A percentile compares a stretch with the other conserved stretches of the same genome.
These are phyloP conservation scores for Scutellaria galericulata DNA, from an alignment of 257 asterid species.

Conservation along the genomic window DNA sequence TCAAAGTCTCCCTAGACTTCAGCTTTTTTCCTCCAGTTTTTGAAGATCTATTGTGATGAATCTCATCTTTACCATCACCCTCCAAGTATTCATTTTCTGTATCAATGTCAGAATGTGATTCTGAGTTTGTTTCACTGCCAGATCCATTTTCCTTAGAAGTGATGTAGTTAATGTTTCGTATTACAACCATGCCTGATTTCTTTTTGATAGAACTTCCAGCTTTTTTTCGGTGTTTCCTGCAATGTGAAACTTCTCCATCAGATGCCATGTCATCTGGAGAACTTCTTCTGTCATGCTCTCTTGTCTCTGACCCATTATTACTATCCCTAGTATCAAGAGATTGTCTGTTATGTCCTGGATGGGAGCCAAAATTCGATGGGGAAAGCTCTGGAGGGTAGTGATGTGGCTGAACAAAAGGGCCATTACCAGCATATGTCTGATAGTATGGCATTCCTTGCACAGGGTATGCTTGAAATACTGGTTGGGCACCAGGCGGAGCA, in stretches of 20 bases:
- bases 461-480: constrained; percentile 79
- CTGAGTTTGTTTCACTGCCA: constrained; percentile 48
- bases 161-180: constrained; percentile 56
- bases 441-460: constrained; percentile 92
- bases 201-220: constrained; percentile 50
- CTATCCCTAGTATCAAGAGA: constrained; percentile 56
- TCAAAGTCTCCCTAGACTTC: constrained; percentile 45
- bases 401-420: constrained; percentile 67
- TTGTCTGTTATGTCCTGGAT: constrained; percentile 53
- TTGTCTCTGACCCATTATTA: constrained; percentile 53
- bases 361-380: constrained; percentile 46
- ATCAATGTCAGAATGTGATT: constrained; percentile 54
- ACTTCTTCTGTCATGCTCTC: constrained; percentile 40
- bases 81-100: constrained; percentile 48
- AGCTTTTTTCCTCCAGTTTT: constrained; percentile 52
- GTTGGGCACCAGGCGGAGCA: constrained; percentile 62
- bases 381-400: constrained; percentile 64
- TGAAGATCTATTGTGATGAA: constrained; percentile 49
- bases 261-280: constrained; percentile 42
- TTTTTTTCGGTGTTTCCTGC: constrained; percentile 53
- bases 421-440: constrained; percentile 68
- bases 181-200: constrained; percentile 54
- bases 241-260: constrained; percentile 53
- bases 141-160: constrained; percentile 52
- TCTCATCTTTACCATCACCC: constrained; percentile 41